Base-by-base conservation (phyloP, 2,329 filamentous ascomycete species). In the Pyricularia grisea region DNA sequence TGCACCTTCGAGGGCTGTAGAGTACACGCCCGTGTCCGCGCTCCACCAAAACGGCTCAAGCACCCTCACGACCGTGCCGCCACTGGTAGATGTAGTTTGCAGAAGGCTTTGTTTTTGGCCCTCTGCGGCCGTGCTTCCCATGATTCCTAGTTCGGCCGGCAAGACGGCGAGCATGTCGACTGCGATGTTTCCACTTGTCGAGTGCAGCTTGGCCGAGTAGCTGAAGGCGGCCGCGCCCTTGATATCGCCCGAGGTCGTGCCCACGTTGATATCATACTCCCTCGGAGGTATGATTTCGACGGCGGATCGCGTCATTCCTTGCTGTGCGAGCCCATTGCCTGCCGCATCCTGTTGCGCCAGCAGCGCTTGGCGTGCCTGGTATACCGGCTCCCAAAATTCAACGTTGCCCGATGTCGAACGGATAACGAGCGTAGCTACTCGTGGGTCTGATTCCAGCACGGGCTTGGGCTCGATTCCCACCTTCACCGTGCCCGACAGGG, bases 181-280 rank as follows among this genome's bases (percentile, higher is more conserved):
- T 3, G 74, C 73, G 6, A 84, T 69, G 36, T 77, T 72, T 27
- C 84, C 82, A 2, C 82, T 81, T 1, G 79, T 78, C 2, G 80
- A 80, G 42, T 74, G 72, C 50, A 84, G 73, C 7, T 72, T 73
- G 2, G 78, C 78, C 0, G 70, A 69, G 0, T 78, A 76, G 23
- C 79, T 78, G 67, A 82, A 80, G 4, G 81, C 81, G 9, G 83
- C 70, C 1, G 77, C 72, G 11, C 78, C 81, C 4, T 71, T 71
- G n/a, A 87, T 76, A 3, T 73, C 70, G 9, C 85, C 84, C 0
- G 83, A 84, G 0, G 76, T 78, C 3, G 82, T 81, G n/a, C 76
- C 72, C 12, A 85, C 70, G 33, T 79, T 76, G 20, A 84, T 78
- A 3, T 78, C 72, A 73, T 85, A 86, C 70, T 86, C 81, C 7